Evolutionary conservation across 495 filamentous ascomycete species (phyloP).

Genomic region (Pyronema omphalodes): DNA sequence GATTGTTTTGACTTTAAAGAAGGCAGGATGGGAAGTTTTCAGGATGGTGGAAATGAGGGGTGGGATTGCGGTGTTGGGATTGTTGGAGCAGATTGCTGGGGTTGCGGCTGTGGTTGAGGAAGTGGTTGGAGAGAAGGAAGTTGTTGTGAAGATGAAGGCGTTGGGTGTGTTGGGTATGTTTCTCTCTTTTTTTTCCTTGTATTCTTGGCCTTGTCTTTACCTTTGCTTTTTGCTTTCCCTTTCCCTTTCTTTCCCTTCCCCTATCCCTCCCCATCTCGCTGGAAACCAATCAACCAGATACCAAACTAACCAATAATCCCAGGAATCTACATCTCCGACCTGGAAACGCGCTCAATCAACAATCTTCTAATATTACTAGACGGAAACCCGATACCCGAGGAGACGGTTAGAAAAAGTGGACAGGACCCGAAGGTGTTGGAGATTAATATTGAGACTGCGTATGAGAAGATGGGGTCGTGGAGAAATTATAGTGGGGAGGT

Average conservation of each 20-base stretch:
- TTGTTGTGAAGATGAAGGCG: conserved; percentile 57
- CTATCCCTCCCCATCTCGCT: no score
- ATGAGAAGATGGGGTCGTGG: conserved; percentile 43
- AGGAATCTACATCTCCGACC: conserved; percentile 54
- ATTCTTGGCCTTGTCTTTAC: background rate
- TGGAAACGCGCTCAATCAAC: conserved; percentile 39
- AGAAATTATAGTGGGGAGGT: no score
- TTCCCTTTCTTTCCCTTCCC: no score
- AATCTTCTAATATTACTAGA: conserved; percentile 61
- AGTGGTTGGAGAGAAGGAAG: conserved; percentile 26
- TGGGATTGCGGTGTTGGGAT: conserved; percentile 49
- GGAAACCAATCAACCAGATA: no score
- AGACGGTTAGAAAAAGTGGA: conserved; percentile 43
- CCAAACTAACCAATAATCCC: no score
- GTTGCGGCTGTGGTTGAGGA: conserved; percentile 46
- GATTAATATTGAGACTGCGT: conserved; percentile 60
- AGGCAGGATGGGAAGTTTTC: conserved; percentile 64
- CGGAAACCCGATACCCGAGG: conserved; percentile 44
- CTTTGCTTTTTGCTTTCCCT: no score
- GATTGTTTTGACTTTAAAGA: conserved; percentile 41
- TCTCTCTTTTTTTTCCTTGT: background rate
- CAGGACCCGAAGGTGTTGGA: conserved; percentile 43
- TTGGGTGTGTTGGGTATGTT: conserved; percentile 41
- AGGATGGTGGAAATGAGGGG: conserved; percentile 45
- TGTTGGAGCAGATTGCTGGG: conserved; percentile 80